A percentile compares a stretch with the other conserved stretches of the same genome.
Evolutionary conservation across 2,329 filamentous ascomycete species (phyloP).

Genomic region (Sporothrix pallida): DNA sequence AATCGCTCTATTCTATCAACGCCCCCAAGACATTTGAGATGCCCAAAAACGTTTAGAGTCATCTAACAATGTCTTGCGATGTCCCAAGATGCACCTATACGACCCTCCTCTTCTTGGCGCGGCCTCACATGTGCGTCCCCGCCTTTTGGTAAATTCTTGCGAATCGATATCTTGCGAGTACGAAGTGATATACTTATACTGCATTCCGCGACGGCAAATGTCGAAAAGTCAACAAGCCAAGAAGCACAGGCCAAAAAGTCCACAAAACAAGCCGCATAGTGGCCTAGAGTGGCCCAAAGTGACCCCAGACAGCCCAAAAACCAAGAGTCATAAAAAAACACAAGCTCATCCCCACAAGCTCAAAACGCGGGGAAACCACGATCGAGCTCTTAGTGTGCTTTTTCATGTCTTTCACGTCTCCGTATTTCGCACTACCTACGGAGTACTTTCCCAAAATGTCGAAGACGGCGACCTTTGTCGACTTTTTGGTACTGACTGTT

Average conservation of each 20-base stretch:
- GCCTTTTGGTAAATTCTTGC: not conserved
- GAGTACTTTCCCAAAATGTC: constrained; percentile 15
- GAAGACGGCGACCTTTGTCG: not conserved
- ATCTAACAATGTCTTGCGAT: too few species aligned
- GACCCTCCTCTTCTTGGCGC: not conserved
- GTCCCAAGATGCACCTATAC: not conserved
- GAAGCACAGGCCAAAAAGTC: not conserved
- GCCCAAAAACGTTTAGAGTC: too few species aligned
- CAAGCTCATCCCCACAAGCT: not conserved
- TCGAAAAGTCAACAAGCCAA: not conserved
- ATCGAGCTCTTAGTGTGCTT: not conserved
- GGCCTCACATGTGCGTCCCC: constrained; percentile 11
- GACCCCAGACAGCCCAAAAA: too few species aligned
- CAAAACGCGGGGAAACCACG: constrained; percentile 16
- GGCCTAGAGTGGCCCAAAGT: too few species aligned
- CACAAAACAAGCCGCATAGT: not conserved
- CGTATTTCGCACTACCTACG: constrained; percentile 6
- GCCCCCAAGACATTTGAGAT: not conserved
- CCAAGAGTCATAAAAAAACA: too few species aligned
- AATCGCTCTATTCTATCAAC: not conserved
- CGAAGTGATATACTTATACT: too few species aligned
- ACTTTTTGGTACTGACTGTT: not conserved
- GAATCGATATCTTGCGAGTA: too few species aligned
- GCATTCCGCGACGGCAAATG: not conserved
- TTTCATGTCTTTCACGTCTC: not conserved